Percentiles rank a stretch among this genome's conserved stretches.
These are phyloP conservation scores for Erythrobasidium yunnanense DNA, from an alignment of 768 basidiomycete genomes.

Conservation along the genomic window DNA sequence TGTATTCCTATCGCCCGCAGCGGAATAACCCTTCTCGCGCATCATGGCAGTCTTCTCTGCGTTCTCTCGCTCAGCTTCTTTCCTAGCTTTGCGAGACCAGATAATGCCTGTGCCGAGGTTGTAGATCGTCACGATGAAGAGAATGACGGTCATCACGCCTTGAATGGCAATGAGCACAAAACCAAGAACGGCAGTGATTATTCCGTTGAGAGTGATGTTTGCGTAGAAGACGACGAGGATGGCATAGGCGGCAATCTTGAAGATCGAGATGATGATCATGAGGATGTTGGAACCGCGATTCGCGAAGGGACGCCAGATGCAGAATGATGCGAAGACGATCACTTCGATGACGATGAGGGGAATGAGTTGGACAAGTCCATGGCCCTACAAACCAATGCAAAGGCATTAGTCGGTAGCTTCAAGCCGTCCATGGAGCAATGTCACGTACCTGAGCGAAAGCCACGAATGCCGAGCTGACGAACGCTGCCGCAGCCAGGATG, in stretches of 20 bases:
- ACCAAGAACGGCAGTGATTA: constrained; percentile 27
- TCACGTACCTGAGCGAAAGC: constrained; percentile 18
- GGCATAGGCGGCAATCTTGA: constrained; percentile 14
- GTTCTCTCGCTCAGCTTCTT: background rate
- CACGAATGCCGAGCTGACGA: constrained; percentile 23
- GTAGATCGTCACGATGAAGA: constrained; percentile 14
- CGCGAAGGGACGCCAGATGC: constrained; percentile 14
- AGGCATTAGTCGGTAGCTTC: background rate
- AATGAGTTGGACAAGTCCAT: constrained; percentile 23
- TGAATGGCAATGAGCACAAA: constrained; percentile 24
- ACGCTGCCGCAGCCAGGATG: constrained; percentile 1
- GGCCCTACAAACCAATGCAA: background rate
- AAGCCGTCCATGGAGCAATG: background rate
- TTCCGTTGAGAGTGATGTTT: constrained; percentile 9
- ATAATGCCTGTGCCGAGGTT: constrained; percentile 1
- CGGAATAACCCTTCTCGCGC: no score
- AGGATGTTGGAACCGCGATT: constrained; percentile 19
- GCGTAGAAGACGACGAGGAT: constrained; percentile 13
- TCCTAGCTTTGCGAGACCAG: constrained; percentile 2
- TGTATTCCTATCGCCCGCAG: no score
- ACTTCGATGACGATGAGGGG: constrained; percentile 26
- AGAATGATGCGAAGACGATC: constrained; percentile 9
- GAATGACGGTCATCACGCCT: constrained; percentile 16
- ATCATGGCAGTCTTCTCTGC: background rate
- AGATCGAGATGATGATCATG: constrained; percentile 16